Conservation (phyloP, 1,284 basidiomycete species). For the Papiliotrema laurentii region DNA sequence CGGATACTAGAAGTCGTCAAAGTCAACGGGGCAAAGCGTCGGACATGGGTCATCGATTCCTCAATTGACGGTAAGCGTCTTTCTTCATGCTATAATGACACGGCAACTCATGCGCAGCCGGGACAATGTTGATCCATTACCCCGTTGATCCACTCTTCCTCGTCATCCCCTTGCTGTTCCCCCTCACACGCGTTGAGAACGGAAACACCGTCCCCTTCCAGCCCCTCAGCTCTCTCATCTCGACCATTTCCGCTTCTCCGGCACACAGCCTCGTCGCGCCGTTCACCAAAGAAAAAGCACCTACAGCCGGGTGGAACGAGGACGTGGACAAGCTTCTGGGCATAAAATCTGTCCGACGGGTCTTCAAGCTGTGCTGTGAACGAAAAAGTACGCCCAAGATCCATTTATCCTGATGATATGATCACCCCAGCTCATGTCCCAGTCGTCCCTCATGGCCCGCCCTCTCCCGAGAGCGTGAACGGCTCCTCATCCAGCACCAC, state of each 20-base stretch:
- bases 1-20: conserved; percentile 31
- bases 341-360: conserved; percentile 21
- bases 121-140: conserved; percentile 34
- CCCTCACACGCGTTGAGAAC: conserved; percentile 16
- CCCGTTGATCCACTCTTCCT: conserved; percentile 41
- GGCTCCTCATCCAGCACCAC: conserved; percentile 1
- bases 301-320: conserved; percentile 18
- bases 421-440: no score
- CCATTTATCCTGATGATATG: no score
- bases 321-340: conserved; percentile 27
- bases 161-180: conserved; percentile 33
- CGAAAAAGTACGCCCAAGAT: conserved; percentile 33
- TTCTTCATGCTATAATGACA: neutral
- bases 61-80: conserved; percentile 27
- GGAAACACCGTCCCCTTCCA: conserved; percentile 23
- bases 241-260: conserved; percentile 15
- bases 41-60: conserved; percentile 43
- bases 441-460: conserved; percentile 24
- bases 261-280: conserved; percentile 25
- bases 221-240: conserved; percentile 35
- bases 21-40: conserved; percentile 24
- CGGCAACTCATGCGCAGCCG: conserved; percentile 21
- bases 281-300: conserved; percentile 18
- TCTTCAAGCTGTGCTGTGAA: conserved; percentile 39
- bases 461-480: conserved; percentile 17